A percentile compares a stretch with the other conserved stretches of the same genome.
These are phyloP conservation scores for Leptographium flavum DNA, from an alignment of 2,329 filamentous ascomycete species.

Conservation along the genomic window DNA sequence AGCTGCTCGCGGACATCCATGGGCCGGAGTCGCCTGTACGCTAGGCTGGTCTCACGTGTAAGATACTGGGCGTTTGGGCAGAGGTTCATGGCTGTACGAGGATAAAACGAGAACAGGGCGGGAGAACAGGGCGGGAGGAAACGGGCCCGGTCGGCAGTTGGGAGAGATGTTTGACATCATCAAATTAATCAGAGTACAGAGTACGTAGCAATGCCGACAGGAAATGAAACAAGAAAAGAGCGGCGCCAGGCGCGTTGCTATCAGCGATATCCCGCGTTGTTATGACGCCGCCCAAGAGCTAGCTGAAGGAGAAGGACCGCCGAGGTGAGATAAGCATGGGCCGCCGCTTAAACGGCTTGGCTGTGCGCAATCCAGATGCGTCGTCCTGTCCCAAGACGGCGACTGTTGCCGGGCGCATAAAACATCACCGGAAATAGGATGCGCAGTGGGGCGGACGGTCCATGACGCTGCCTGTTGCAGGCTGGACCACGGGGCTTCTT, in stretches of 20 bases:
- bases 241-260: no score
- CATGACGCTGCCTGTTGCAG: no score
- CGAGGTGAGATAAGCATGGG: background rate
- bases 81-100: background rate
- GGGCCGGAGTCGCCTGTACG: slow-evolving; percentile 12
- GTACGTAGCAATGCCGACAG: no score
- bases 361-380: no score
- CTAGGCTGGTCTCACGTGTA: background rate
- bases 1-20: slow-evolving; percentile 27
- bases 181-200: no score
- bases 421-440: background rate
- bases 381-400: no score
- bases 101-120: background rate
- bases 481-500: no score
- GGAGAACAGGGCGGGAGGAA: background rate
- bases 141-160: background rate
- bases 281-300: no score
- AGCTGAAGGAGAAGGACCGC: background rate
- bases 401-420: background rate
- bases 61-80: background rate
- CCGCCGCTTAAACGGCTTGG: no score
- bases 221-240: no score
- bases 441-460: background rate
- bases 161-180: no score
- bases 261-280: no score